Evolutionary conservation across 2,329 filamentous ascomycete genomes (phyloP).

Genomic region (Botrytis elliptica): DNA sequence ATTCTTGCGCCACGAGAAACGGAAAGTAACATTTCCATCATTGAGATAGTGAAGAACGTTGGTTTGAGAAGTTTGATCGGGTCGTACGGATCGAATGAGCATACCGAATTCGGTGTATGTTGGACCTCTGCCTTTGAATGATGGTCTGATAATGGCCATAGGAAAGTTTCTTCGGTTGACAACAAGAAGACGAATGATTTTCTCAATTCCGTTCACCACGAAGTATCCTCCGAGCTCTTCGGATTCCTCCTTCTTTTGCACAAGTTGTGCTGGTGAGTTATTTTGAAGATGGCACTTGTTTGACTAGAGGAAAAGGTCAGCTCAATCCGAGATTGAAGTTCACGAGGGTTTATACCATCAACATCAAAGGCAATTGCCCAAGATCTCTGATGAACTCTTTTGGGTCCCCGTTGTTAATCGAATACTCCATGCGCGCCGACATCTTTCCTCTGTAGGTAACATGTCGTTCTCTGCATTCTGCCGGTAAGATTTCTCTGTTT

Average conservation of each 20-base stretch:
- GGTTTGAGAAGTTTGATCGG: conserved; percentile 97
- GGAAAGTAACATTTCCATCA: conserved; percentile 94
- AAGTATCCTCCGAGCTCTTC: conserved; percentile 98
- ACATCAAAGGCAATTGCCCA: conserved; percentile 88
- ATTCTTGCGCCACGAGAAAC: conserved; percentile 97
- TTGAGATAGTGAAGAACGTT: conserved; percentile 95
- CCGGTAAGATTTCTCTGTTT: conserved; percentile 82
- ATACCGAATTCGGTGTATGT: conserved; percentile 89
- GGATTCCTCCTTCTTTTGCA: conserved; percentile 87
- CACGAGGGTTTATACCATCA: conserved; percentile 59
- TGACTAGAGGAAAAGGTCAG: conserved; percentile 54
- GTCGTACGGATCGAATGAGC: conserved; percentile 85
- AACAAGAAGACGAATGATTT: conserved; percentile 89
- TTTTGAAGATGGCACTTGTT: conserved; percentile 88
- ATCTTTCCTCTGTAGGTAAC: conserved; percentile 86
- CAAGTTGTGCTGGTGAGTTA: conserved; percentile 77
- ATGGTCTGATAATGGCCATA: conserved; percentile 87
- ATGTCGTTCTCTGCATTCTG: conserved; percentile 93
- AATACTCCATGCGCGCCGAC: conserved; percentile 78
- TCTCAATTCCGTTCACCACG: conserved; percentile 96
- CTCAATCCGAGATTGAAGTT: conserved; percentile 6
- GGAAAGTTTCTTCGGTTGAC: conserved; percentile 91
- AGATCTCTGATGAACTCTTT: conserved; percentile 80
- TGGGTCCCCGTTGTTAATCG: conserved; percentile 82
- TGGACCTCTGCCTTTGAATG: conserved; percentile 82